Evolutionary conservation across 169 alveolate species (phyloP).

Genomic region (Besnoitia besnoiti): DNA sequence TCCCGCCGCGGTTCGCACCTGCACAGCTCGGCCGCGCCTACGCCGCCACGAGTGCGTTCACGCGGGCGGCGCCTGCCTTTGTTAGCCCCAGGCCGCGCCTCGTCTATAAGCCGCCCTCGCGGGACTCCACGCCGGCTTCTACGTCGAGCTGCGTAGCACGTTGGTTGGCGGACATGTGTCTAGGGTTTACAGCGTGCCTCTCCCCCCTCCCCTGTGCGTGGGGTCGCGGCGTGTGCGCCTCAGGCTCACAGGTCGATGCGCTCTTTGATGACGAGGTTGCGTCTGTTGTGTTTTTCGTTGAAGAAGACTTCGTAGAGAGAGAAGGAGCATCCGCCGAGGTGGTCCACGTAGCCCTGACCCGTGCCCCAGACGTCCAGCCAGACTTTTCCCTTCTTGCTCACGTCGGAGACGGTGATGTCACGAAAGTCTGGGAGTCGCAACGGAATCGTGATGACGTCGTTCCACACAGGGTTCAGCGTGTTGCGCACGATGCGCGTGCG

Average conservation of each 20-base stretch:
- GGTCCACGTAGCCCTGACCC: conserved; percentile 60
- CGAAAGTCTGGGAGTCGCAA: conserved; percentile 48
- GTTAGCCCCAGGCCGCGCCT: too few species aligned
- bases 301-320: conserved; percentile 56
- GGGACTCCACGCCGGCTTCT: too few species aligned
- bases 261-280: background rate
- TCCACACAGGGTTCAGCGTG: conserved; percentile 55
- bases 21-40: too few species aligned
- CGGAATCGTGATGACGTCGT: conserved; percentile 60
- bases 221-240: too few species aligned
- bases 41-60: too few species aligned
- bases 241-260: conserved; percentile 43
- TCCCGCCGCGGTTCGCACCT: too few species aligned
- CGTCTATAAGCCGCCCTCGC: too few species aligned
- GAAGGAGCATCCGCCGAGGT: conserved; percentile 59
- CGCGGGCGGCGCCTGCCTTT: too few species aligned
- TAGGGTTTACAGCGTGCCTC: background rate
- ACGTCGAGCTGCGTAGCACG: too few species aligned
- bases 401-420: conserved; percentile 42
- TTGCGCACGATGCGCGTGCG: conserved; percentile 38
- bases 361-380: conserved; percentile 68
- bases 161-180: too few species aligned
- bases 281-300: conserved; percentile 56
- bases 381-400: conserved; percentile 47
- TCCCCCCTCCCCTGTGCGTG: too few species aligned